phyloP scores from a whole-genome alignment of 768 basidiomycete genomes.

The Psilocybe sp. region DNA sequence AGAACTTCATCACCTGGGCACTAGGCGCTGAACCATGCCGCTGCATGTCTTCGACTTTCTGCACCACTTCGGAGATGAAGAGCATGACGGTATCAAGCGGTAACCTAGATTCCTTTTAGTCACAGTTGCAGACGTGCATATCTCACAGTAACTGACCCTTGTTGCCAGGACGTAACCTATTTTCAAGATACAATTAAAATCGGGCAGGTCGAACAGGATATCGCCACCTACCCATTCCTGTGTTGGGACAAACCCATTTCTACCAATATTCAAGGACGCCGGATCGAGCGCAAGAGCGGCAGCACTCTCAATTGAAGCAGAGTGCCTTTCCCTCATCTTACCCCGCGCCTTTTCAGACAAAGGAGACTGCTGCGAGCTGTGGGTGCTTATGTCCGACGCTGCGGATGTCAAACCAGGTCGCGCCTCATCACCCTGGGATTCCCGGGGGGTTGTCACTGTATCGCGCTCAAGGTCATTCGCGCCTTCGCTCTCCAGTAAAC shows the following conservation, averaged over 20 bases:
- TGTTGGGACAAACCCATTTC: slow-evolving; percentile 92
- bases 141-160: slow-evolving; percentile 58
- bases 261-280: slow-evolving; percentile 71
- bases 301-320: slow-evolving; percentile 48
- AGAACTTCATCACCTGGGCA: slow-evolving; percentile 69
- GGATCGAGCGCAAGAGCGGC: slow-evolving; percentile 50
- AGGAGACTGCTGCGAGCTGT: slow-evolving; percentile 22
- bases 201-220: not conserved
- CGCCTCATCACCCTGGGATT: slow-evolving; percentile 28
- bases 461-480: slow-evolving; percentile 17
- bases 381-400: slow-evolving; percentile 30
- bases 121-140: not conserved
- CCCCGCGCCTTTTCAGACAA: slow-evolving; percentile 87
- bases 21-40: slow-evolving; percentile 62
- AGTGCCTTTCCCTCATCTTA: slow-evolving; percentile 80
- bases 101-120: slow-evolving; percentile 45
- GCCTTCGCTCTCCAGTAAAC: slow-evolving; percentile 57
- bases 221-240: slow-evolving; percentile 85
- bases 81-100: slow-evolving; percentile 88
- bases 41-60: slow-evolving; percentile 82
- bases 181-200: not conserved
- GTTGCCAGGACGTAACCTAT: slow-evolving; percentile 91
- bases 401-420: slow-evolving; percentile 40
- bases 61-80: slow-evolving; percentile 83
- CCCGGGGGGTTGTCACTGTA: slow-evolving; percentile 13